Evolutionary conservation across 306 rosid species (phyloP).

Genomic region (Fragaria nilgerrensis): DNA sequence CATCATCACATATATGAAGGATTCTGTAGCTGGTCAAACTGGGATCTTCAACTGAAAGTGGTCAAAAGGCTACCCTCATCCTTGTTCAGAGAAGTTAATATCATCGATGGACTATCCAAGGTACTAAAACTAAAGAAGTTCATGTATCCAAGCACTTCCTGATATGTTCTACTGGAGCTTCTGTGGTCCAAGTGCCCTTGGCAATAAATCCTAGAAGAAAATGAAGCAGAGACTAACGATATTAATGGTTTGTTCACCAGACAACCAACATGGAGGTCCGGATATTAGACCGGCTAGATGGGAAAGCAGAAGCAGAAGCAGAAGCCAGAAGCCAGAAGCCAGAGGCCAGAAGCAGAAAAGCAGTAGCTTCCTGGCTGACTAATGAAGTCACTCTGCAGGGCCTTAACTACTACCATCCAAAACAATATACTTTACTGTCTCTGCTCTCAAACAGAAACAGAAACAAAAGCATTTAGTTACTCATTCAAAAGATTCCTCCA

Average conservation of each 20-base stretch:
- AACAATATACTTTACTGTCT: conserved; percentile 17
- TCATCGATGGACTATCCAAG: conserved; percentile 13
- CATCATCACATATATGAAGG: background rate
- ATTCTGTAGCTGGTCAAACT: background rate
- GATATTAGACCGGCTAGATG: conserved; percentile 18
- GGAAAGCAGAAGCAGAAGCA: conserved; percentile 20
- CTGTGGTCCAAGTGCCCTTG: conserved; percentile 26
- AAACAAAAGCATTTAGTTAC: conserved; percentile 15
- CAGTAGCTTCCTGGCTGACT: conserved; percentile 29
- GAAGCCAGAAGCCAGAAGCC: conserved; percentile 15
- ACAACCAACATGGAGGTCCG: conserved; percentile 38
- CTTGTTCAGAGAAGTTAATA: background rate
- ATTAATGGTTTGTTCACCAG: conserved; percentile 21
- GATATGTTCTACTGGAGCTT: background rate
- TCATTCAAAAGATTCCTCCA: conserved; percentile 18
- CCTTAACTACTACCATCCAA: background rate
- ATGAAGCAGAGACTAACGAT: conserved; percentile 17
- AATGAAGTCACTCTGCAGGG: conserved; percentile 22
- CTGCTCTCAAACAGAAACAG: conserved; percentile 13
- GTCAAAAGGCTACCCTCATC: conserved; percentile 12
- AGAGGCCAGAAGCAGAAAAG: conserved; percentile 24
- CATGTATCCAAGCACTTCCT: background rate
- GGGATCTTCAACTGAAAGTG: conserved; percentile 2
- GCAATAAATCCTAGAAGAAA: conserved; percentile 30
- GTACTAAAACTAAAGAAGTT: background rate